Percentiles rank a stretch among this genome's conserved stretches.
phyloP scores from a whole-genome alignment of 192 early-diverging fungal genomes.

The Coemansia sp. region DNA sequence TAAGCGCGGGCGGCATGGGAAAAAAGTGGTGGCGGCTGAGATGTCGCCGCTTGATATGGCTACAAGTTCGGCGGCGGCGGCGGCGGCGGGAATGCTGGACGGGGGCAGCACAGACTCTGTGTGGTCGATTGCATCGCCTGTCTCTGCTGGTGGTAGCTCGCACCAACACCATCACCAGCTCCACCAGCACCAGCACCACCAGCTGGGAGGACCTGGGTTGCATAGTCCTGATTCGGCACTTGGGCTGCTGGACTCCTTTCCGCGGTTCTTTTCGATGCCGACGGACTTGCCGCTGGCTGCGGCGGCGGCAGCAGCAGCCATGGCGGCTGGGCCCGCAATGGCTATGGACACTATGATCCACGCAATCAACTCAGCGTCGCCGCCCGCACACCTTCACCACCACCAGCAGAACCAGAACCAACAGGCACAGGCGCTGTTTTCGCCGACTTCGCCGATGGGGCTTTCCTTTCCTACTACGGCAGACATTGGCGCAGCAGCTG shows the following conservation, averaged over 20 bases:
- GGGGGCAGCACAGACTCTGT: conserved; percentile 8
- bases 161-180: background rate
- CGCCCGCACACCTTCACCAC: background rate
- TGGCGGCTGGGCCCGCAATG: background rate
- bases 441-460: background rate
- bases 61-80: background rate
- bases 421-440: background rate
- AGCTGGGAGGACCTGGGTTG: too few species aligned
- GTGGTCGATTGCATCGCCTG: conserved; percentile 25
- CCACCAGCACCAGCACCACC: too few species aligned
- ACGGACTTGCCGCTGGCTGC: conserved; percentile 8
- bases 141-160: background rate
- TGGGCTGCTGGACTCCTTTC: conserved; percentile 24
- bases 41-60: background rate
- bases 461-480: too few species aligned
- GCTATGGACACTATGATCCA: conserved; percentile 5
- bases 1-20: conserved; percentile 54
- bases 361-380: conserved; percentile 6
- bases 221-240: conserved; percentile 11
- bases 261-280: conserved; percentile 37
- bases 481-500: conserved; percentile 4
- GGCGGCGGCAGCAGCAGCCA: background rate
- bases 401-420: conserved; percentile 15
- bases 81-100: background rate
- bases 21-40: background rate